A percentile compares a stretch with the other conserved stretches of the same genome.
phyloP scores from a whole-genome alignment of 2,329 filamentous ascomycete genomes.

The Colletotrichum eremochloae region DNA sequence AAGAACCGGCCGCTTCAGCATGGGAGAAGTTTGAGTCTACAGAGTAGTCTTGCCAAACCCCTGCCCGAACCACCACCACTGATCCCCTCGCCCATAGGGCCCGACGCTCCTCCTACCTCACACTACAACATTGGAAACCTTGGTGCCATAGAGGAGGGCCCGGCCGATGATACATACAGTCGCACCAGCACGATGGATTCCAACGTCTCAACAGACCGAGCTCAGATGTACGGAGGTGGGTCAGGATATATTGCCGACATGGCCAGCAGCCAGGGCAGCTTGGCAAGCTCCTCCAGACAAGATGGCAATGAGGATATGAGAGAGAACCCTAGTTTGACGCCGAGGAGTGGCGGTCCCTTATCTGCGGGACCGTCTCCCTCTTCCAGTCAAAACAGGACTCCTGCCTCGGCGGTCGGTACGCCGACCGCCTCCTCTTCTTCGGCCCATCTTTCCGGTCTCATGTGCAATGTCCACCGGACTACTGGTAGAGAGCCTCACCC shows the following conservation, averaged over 20 bases:
- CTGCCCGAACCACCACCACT: slow-evolving; percentile 64
- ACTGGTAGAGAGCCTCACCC: slow-evolving; percentile 93
- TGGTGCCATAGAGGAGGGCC: slow-evolving; percentile 45
- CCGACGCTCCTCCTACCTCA: slow-evolving; percentile 51
- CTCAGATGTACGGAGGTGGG: slow-evolving; percentile 55
- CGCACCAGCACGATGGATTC: slow-evolving; percentile 66
- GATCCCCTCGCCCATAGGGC: slow-evolving; percentile 40
- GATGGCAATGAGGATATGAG: slow-evolving; percentile 60
- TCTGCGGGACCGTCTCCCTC: slow-evolving; percentile 71
- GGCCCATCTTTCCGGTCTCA: slow-evolving; percentile 73
- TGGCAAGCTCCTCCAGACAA: slow-evolving; percentile 47
- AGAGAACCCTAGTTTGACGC: slow-evolving; percentile 60
- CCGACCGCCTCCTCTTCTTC: slow-evolving; percentile 62
- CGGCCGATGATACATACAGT: slow-evolving; percentile 57
- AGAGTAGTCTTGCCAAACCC: slow-evolving; percentile 70
- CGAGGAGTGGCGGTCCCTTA: slow-evolving; percentile 65
- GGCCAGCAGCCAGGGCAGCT: slow-evolving; percentile 47
- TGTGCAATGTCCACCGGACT: slow-evolving; percentile 84
- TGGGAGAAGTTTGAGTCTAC: slow-evolving; percentile 67
- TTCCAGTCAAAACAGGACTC: slow-evolving; percentile 55
- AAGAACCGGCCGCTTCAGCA: slow-evolving; percentile 54
- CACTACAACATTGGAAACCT: slow-evolving; percentile 47
- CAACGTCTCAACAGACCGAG: slow-evolving; percentile 48
- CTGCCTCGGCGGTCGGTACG: slow-evolving; percentile 56
- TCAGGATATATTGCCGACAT: slow-evolving; percentile 53